Conservation (phyloP, 1,284 basidiomycete species). For the Microbotryomycetes sp. region DNA sequence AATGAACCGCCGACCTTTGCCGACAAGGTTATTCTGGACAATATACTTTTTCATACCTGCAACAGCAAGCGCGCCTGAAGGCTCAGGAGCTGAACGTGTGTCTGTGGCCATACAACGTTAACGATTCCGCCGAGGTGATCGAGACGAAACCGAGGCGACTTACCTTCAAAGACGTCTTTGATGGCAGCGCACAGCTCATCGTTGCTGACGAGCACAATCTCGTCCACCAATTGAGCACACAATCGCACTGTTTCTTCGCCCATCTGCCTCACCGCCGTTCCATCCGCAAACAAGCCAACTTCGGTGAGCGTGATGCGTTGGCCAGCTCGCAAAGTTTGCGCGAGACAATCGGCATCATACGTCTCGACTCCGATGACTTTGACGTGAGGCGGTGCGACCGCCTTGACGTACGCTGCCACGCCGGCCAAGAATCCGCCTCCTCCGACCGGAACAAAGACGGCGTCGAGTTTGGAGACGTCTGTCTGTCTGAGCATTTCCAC, state of each 20-base stretch:
- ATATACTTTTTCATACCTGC: constrained; percentile 91
- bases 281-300: constrained; percentile 94
- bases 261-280: constrained; percentile 96
- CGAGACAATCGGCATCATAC: constrained; percentile 88
- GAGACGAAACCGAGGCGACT: constrained; percentile 15
- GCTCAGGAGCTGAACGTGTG: constrained; percentile 89
- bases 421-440: constrained; percentile 89
- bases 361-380: constrained; percentile 93
- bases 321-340: constrained; percentile 64
- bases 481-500: constrained; percentile 89
- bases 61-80: constrained; percentile 88
- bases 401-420: constrained; percentile 85
- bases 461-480: constrained; percentile 67
- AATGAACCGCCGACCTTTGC: constrained; percentile 78
- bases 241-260: constrained; percentile 92
- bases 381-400: constrained; percentile 77
- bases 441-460: constrained; percentile 82
- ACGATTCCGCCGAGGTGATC: neutral
- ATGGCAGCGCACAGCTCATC: constrained; percentile 98
- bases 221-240: constrained; percentile 78
- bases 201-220: constrained; percentile 76
- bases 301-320: constrained; percentile 76
- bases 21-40: constrained; percentile 66
- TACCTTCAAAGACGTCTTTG: constrained; percentile 97
- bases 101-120: constrained; percentile 49